Evolutionary conservation across 148 eudicot genomes (phyloP).

Genomic region (Persicaria tinctoria): DNA sequence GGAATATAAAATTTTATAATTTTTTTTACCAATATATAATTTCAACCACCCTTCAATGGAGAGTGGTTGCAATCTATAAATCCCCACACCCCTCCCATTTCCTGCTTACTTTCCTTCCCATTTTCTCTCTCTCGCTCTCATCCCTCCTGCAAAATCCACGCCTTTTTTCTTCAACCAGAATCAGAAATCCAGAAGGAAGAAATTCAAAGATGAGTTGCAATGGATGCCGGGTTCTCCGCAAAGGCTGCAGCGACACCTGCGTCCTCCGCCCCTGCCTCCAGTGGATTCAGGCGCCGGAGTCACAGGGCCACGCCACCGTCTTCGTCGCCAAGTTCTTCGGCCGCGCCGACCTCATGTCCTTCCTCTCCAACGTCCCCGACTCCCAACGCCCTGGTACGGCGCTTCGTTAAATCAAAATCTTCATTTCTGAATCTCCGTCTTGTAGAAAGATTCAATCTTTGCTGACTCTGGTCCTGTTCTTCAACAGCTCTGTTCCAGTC

Average conservation of each 20-base stretch:
- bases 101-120: neutral
- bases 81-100: neutral
- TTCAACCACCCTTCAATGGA: neutral
- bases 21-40: neutral
- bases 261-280: constrained; percentile 52
- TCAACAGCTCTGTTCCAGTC: constrained; percentile 69
- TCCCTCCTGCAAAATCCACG: neutral
- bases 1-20: neutral
- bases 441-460: neutral
- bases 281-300: constrained; percentile 48
- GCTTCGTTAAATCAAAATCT: neutral
- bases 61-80: constrained; percentile 2
- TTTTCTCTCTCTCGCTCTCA: neutral
- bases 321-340: constrained; percentile 81
- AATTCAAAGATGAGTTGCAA: constrained; percentile 55
- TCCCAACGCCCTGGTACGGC: constrained; percentile 54
- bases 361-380: constrained; percentile 60
- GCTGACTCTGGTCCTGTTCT: neutral
- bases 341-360: constrained; percentile 70
- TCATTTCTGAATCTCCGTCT: neutral
- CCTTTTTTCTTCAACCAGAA: neutral
- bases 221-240: constrained; percentile 65
- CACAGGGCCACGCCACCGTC: constrained; percentile 75
- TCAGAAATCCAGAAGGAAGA: neutral
- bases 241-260: constrained; percentile 72